Percentiles rank a stretch among this genome's conserved stretches.
Evolutionary conservation across 352 stramenopile species (phyloP).

Genomic region (Pythium utonaiense): DNA sequence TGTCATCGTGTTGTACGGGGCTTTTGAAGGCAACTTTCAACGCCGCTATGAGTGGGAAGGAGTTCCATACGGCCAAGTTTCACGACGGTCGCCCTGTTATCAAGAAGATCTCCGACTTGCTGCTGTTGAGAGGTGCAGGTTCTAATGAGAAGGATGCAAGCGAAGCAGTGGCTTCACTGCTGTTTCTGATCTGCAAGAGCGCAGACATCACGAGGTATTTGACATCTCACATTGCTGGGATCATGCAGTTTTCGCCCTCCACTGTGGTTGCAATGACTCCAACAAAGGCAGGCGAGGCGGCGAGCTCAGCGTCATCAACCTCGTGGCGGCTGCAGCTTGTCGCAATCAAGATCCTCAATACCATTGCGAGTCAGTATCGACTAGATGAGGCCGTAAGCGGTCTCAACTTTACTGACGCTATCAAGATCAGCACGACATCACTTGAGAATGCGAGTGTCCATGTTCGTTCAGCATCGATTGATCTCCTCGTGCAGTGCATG

Average conservation of each 20-base stretch:
- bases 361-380: constrained; percentile 75
- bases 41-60: constrained; percentile 39
- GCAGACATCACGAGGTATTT: constrained; percentile 58
- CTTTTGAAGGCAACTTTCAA: constrained; percentile 64
- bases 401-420: constrained; percentile 49
- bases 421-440: constrained; percentile 58
- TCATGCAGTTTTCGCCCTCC: constrained; percentile 32
- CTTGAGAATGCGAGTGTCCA: constrained; percentile 78
- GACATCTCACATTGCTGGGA: constrained; percentile 45
- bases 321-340: constrained; percentile 73
- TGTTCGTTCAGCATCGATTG: constrained; percentile 63
- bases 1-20: constrained; percentile 49
- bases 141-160: constrained; percentile 81
- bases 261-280: constrained; percentile 20
- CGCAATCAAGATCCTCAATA: constrained; percentile 73
- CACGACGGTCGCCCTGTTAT: constrained; percentile 48
- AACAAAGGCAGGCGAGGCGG: constrained; percentile 12
- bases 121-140: constrained; percentile 48
- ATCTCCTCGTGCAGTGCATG: constrained; percentile 67
- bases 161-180: constrained; percentile 62
- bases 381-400: constrained; percentile 55
- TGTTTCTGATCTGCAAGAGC: constrained; percentile 85
- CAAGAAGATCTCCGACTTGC: constrained; percentile 37
- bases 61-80: constrained; percentile 60
- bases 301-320: background rate